These are phyloP conservation scores for Alnus glutinosa DNA, from an alignment of 306 rosid species.

Conservation along the genomic window DNA sequence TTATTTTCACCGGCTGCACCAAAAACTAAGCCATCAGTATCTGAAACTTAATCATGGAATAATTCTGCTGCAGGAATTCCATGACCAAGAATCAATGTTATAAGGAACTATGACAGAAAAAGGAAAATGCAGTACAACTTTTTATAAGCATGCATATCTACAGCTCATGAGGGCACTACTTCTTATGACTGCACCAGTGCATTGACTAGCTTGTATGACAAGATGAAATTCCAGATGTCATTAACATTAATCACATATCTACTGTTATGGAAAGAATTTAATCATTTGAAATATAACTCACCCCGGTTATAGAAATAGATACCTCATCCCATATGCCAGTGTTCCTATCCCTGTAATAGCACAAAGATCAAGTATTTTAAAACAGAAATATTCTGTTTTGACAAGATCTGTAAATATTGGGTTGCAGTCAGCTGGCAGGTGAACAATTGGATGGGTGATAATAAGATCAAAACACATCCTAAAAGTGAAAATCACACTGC, in stretches of 20 bases:
- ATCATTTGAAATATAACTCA: conserved; percentile 44
- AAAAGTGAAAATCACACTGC: neutral
- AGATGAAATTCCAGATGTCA: neutral
- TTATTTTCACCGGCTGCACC: conserved; percentile 86
- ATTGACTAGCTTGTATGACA: neutral
- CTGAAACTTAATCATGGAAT: conserved; percentile 16
- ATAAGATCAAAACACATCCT: neutral
- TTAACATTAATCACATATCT: neutral
- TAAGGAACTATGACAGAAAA: too few species aligned
- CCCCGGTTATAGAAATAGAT: conserved; percentile 79
- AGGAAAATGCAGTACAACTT: conserved; percentile 9
- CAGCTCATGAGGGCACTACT: neutral
- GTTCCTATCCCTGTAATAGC: conserved; percentile 83
- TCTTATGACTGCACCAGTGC: neutral
- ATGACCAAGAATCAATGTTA: conserved; percentile 9
- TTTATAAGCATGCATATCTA: conserved; percentile 3
- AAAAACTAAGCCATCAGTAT: conserved; percentile 17
- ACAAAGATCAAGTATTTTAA: conserved; percentile 30
- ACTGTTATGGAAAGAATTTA: conserved; percentile 20
- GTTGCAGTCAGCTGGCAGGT: neutral
- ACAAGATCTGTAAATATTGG: conserved; percentile 9
- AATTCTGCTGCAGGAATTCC: conserved; percentile 19
- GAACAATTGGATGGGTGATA: neutral
- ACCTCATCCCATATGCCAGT: conserved; percentile 99
- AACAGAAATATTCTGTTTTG: conserved; percentile 10